Base-by-base conservation (phyloP, 805 yeast species). In the Candida germanica region DNA sequence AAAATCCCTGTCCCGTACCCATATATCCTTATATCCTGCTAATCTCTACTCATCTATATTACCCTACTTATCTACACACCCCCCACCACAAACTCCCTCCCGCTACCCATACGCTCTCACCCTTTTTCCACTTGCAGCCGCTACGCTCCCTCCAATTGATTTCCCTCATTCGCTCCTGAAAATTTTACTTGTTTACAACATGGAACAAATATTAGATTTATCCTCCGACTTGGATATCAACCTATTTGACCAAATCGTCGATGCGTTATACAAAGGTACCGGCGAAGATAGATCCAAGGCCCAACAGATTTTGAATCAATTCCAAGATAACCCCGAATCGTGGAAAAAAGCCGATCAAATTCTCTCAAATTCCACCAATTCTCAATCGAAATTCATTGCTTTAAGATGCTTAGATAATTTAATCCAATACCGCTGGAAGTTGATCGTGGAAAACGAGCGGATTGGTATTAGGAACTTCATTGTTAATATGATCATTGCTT, bases 261-360 rank as follows among this genome's bases (percentile, higher is more conserved):
- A 79, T 38, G 75, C 91, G 5, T 87, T 93, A 56, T 93, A 84
- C 62, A 73, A 73, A 39, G 93, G 95, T 3, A 71, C 83, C 3
- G 65, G 94, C 15, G 71, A 66, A n/a, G 80, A 75, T 38, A 88
- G 82, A 50, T 77, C 77, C 43, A 69, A 72, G 46, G 94, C 95
- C 7, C 91, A 82, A 60, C 70, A 71, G 25, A 64, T 83, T 6
- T 72, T 85, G 50, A 81, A 84, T 15, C 77, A 79, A 61, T 89
- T 93, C 59, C 96, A 93, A 61, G 95, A 87, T 44, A 84, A 88
- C 59, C 94, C 93, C 3, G 96, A 91, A 50, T 83, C 97, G 17
- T 93, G 99, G 99, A 87, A 84, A 48, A 77, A 84, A 38, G 93
- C 95, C 22, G 98, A 91, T 53, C 79, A 83, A 59, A 89, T 93